phyloP scores from a whole-genome alignment of 805 yeast genomes.

The Nakazawaea wickerhamii region DNA sequence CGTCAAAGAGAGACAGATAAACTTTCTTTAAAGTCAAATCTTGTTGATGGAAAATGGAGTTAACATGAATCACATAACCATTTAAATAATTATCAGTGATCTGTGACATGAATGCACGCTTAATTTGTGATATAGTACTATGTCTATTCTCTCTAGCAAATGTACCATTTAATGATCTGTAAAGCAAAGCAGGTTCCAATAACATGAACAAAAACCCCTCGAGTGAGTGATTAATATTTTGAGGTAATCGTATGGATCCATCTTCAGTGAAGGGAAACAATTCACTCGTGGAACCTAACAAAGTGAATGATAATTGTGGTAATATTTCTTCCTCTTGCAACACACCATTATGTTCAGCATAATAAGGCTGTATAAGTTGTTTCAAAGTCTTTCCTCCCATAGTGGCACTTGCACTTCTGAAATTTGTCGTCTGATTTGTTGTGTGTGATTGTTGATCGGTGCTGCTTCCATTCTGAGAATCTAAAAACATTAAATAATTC shows the following conservation, averaged over 20 bases:
- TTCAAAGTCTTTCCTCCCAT: slow-evolving; percentile 22
- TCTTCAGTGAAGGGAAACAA: slow-evolving; percentile 40
- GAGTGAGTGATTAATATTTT: slow-evolving; percentile 47
- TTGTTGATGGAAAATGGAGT: slow-evolving; percentile 27
- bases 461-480: slow-evolving; percentile 14
- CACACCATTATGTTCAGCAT: slow-evolving; percentile 27
- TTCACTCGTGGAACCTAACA: slow-evolving; percentile 59
- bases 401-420: slow-evolving; percentile 11
- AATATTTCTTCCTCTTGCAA: slow-evolving; percentile 37
- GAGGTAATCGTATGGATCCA: slow-evolving; percentile 37
- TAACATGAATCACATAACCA: slow-evolving; percentile 31
- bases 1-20: slow-evolving; percentile 39
- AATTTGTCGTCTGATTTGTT: background rate
- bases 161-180: slow-evolving; percentile 35
- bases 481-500: slow-evolving; percentile 31
- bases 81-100: slow-evolving; percentile 35
- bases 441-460: background rate
- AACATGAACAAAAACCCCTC: slow-evolving; percentile 50
- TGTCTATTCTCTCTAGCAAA: slow-evolving; percentile 24
- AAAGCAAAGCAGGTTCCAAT: slow-evolving; percentile 70
- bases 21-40: slow-evolving; percentile 29
- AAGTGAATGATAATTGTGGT: slow-evolving; percentile 43
- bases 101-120: slow-evolving; percentile 52
- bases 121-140: slow-evolving; percentile 41
- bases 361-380: slow-evolving; percentile 25